Evolutionary conservation across 73 alveolate species (phyloP).

Genomic region (Tetrahymena thermophila): DNA sequence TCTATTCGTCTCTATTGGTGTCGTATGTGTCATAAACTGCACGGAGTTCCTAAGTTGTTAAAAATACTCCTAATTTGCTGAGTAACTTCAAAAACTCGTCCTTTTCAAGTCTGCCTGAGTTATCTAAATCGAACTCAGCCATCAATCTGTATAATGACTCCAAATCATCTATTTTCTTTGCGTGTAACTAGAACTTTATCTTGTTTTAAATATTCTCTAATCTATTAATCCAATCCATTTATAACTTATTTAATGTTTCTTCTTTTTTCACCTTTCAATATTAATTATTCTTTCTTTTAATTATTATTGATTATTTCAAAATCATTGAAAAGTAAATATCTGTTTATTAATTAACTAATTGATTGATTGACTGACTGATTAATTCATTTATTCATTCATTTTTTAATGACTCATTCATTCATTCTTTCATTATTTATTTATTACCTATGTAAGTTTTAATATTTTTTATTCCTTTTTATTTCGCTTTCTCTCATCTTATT

Average conservation of each 20-base stretch:
- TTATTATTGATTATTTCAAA: background rate
- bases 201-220: slow-evolving; percentile 60
- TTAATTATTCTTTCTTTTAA: background rate
- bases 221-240: slow-evolving; percentile 72
- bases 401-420: too few relatives aligned
- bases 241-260: background rate
- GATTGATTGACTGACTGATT: background rate
- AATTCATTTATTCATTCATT: background rate
- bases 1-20: slow-evolving; percentile 61
- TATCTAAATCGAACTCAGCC: slow-evolving; percentile 58
- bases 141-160: slow-evolving; percentile 21
- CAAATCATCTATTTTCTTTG: slow-evolving; percentile 60
- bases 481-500: background rate
- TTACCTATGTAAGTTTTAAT: background rate
- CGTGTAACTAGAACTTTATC: slow-evolving; percentile 64
- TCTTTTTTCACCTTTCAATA: background rate
- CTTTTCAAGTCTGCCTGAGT: slow-evolving; percentile 62
- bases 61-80: slow-evolving; percentile 65
- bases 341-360: background rate
- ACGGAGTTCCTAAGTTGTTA: slow-evolving; percentile 65
- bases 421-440: background rate
- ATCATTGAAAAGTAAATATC: background rate
- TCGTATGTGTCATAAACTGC: slow-evolving; percentile 70
- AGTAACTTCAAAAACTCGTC: slow-evolving; percentile 70
- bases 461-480: background rate